Base-by-base conservation (phyloP, 176 grass and related monocot species). In the Microstegium vimineum region DNA sequence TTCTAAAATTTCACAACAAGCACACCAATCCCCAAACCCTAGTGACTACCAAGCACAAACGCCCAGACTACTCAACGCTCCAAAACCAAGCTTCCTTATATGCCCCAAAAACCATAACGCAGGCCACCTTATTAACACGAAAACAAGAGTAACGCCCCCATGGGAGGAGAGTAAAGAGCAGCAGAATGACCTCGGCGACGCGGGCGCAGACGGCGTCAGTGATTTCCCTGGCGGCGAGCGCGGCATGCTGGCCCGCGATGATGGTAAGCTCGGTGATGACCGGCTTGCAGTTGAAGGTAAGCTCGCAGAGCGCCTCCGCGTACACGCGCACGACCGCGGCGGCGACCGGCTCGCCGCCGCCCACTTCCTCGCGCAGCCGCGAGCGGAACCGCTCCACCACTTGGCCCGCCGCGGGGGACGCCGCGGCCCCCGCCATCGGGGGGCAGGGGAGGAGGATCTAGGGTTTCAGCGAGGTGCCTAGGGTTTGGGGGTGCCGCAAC, bases 271-370 rank as follows among this genome's bases (percentile, higher is more conserved):
- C 95, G 30, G 92, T 94, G 77, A 99, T 96, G 80, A 94, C 93
- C 16, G 97, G 97, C 89, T 99, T 99, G 73, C 93, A 99, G 86
- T 99, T 99, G 93, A 96, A 94, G 69, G 89, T 94, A 57, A 99
- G 97, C 67, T 94, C 97, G 18, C 81, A 60, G 52, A 98, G 88
- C 45, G 80, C 71, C 86, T 93, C 88, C 64, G 82, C 88, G 77
- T 94, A 98, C 25, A 84, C 73, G 16, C 74, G 63, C 63, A 98
- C 92, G 64, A 98, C 83, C 69, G 86, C 92, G 37, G 56, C 37
- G 22, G 60, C 82, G 23, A 18, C 82, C 14, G 60, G 59, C 30
- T 69, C 86, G 27, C 56, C 76, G 30, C 71, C 82, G 59, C 81
- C 93, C 43, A 67, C 78, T 71, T 84, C 78, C 41, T 94, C 93